phyloP scores from a whole-genome alignment of 805 yeast genomes.

The Huiozyma sinensis region DNA sequence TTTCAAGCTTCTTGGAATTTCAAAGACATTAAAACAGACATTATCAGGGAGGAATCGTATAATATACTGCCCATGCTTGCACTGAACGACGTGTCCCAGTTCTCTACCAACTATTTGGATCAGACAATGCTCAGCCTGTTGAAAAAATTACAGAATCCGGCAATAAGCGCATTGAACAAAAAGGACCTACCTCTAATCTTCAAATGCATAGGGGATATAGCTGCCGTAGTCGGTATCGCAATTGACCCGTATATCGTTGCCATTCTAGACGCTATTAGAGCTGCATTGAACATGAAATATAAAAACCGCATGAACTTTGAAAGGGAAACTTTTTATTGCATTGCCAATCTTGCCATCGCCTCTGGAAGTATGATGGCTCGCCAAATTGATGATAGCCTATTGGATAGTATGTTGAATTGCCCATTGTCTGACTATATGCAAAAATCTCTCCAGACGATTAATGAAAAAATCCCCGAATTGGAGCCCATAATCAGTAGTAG shows the following conservation, averaged over 20 bases:
- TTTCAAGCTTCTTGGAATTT: constrained; percentile 63
- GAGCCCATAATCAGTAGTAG: constrained; percentile 59
- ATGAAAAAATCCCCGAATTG: constrained; percentile 62
- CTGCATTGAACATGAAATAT: constrained; percentile 44
- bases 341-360: constrained; percentile 71
- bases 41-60: constrained; percentile 70
- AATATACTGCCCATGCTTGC: constrained; percentile 71
- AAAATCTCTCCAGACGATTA: constrained; percentile 56
- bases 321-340: constrained; percentile 76
- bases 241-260: constrained; percentile 81
- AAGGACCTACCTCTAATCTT: constrained; percentile 61
- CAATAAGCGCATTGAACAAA: constrained; percentile 11
- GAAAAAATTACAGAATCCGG: constrained; percentile 59
- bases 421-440: constrained; percentile 70
- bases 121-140: constrained; percentile 66
- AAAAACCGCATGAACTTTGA: constrained; percentile 60
- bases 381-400: constrained; percentile 64
- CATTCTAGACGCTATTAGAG: constrained; percentile 65
- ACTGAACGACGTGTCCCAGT: constrained; percentile 56
- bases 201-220: constrained; percentile 68
- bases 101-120: constrained; percentile 71
- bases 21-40: constrained; percentile 59
- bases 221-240: constrained; percentile 59
- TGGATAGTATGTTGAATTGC: constrained; percentile 68
- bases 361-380: constrained; percentile 84